A percentile compares a stretch with the other conserved stretches of the same genome.
These are phyloP conservation scores for Psilocybe sp. DNA, from an alignment of 768 basidiomycete genomes.

Conservation along the genomic window DNA sequence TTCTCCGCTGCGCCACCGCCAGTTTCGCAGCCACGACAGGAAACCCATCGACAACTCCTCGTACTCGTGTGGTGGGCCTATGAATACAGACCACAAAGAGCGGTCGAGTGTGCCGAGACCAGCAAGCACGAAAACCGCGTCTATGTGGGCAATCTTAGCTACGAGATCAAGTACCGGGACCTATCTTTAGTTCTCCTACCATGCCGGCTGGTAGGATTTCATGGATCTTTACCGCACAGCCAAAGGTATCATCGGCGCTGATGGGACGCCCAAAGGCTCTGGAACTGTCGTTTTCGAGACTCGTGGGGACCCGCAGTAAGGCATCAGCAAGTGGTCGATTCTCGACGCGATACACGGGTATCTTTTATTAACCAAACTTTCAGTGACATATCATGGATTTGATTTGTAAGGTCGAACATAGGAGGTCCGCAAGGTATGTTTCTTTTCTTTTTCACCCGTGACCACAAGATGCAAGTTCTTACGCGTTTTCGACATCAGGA, in stretches of 20 bases:
- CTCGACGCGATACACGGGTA: not conserved
- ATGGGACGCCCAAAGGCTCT: constrained; percentile 92
- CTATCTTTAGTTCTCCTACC: constrained; percentile 83
- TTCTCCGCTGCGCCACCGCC: constrained; percentile 62
- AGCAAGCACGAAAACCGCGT: constrained; percentile 98
- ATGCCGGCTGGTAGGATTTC: constrained; percentile 98
- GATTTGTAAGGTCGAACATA: constrained; percentile 96
- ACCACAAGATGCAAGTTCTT: not conserved
- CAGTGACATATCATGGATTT: constrained; percentile 95
- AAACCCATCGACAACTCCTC: constrained; percentile 65
- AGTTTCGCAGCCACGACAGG: constrained; percentile 63
- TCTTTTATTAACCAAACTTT: constrained; percentile 7
- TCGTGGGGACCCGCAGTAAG: constrained; percentile 84
- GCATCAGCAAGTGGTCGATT: constrained; percentile 68
- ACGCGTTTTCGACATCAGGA: constrained; percentile 43
- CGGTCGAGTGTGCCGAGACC: constrained; percentile 90
- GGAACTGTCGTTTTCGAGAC: constrained; percentile 98
- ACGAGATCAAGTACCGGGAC: constrained; percentile 98
- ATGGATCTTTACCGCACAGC: constrained; percentile 96
- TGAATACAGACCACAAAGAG: constrained; percentile 93
- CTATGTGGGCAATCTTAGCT: constrained; percentile 98
- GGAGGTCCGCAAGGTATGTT: constrained; percentile 88
- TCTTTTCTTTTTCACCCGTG: not conserved
- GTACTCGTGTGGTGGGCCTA: constrained; percentile 82
- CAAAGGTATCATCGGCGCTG: constrained; percentile 90